A percentile compares a stretch with the other conserved stretches of the same genome.
These are phyloP conservation scores for Colletotrichum simmondsii DNA, from an alignment of 2,329 filamentous ascomycete species.

Conservation along the genomic window DNA sequence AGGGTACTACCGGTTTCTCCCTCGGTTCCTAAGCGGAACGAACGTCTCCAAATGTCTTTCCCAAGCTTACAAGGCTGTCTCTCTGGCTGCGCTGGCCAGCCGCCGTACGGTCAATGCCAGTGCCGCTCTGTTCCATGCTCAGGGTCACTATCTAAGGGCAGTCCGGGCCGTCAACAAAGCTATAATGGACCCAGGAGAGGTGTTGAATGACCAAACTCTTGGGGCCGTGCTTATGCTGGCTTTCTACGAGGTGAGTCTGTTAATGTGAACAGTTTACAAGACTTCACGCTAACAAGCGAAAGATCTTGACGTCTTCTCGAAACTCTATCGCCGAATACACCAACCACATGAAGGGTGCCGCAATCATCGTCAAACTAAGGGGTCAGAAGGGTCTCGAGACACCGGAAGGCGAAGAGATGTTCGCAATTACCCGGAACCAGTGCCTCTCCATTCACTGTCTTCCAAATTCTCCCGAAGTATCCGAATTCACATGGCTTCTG, in stretches of 20 bases:
- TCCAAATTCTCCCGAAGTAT: constrained; percentile 31
- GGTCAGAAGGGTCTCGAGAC: constrained; percentile 34
- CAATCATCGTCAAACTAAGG: constrained; percentile 37
- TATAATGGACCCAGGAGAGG: constrained; percentile 31
- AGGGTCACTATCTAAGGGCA: constrained; percentile 34
- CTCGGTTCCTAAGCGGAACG: constrained; percentile 27
- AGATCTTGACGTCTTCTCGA: constrained; percentile 35
- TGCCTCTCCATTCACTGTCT: constrained; percentile 37
- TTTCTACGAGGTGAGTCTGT: constrained; percentile 29
- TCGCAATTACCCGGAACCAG: constrained; percentile 38
- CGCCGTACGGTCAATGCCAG: constrained; percentile 15
- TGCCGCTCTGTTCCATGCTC: constrained; percentile 24
- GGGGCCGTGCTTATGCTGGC: constrained; percentile 34
- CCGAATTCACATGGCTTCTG: constrained; percentile 37
- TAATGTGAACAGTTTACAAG: neutral
- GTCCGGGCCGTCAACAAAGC: constrained; percentile 34
- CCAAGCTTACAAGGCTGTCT: constrained; percentile 34
- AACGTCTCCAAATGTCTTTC: constrained; percentile 34
- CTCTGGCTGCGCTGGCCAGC: constrained; percentile 30
- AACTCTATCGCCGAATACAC: constrained; percentile 35
- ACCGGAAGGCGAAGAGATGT: constrained; percentile 38
- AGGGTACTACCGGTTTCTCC: constrained; percentile 34
- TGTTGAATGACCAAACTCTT: constrained; percentile 33
- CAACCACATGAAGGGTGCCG: constrained; percentile 38
- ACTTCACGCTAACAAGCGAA: neutral